Conservation (phyloP, 2,329 filamentous ascomycete genomes). For the Diaporthe citriasiana region DNA sequence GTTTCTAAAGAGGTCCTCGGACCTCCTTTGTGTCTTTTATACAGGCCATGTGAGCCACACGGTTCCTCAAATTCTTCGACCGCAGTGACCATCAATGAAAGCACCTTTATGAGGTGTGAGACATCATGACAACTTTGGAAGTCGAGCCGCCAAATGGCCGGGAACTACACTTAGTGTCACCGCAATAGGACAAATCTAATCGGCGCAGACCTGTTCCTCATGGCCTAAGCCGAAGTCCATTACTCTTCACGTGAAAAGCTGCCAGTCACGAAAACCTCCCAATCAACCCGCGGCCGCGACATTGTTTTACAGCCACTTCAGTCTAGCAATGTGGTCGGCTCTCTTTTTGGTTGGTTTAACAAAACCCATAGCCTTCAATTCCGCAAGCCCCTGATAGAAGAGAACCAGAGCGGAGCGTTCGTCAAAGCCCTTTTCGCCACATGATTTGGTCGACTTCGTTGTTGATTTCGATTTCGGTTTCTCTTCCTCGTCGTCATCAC, state of each 20-base stretch:
- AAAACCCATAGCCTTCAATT: constrained; percentile 87
- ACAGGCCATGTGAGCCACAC: constrained; percentile 29
- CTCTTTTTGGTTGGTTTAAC: constrained; percentile 93
- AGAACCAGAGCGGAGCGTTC: constrained; percentile 75
- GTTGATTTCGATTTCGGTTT: constrained; percentile 55
- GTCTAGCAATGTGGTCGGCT: constrained; percentile 90
- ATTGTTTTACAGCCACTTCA: constrained; percentile 77
- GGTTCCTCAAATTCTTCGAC: constrained; percentile 17
- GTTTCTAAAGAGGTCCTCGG: constrained; percentile 14
- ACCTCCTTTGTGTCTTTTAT: constrained; percentile 34
- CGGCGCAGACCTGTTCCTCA: background rate
- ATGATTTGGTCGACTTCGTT: constrained; percentile 45
- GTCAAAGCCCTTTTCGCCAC: constrained; percentile 56
- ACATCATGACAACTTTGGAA: constrained; percentile 32
- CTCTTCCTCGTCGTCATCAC: constrained; percentile 55
- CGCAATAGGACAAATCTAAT: constrained; percentile 30
- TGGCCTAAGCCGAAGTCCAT: background rate
- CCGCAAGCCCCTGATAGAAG: constrained; percentile 89
- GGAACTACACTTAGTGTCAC: constrained; percentile 29
- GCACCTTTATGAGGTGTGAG: constrained; percentile 36
- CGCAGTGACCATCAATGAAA: constrained; percentile 26
- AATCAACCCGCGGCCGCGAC: constrained; percentile 9
- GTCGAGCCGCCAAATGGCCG: constrained; percentile 26
- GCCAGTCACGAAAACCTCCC: constrained; percentile 2
- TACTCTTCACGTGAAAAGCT: constrained; percentile 19